A percentile compares a stretch with the other conserved stretches of the same genome.
Evolutionary conservation across 495 filamentous ascomycete genomes (phyloP).

Genomic region (Hamigera avellanea): DNA sequence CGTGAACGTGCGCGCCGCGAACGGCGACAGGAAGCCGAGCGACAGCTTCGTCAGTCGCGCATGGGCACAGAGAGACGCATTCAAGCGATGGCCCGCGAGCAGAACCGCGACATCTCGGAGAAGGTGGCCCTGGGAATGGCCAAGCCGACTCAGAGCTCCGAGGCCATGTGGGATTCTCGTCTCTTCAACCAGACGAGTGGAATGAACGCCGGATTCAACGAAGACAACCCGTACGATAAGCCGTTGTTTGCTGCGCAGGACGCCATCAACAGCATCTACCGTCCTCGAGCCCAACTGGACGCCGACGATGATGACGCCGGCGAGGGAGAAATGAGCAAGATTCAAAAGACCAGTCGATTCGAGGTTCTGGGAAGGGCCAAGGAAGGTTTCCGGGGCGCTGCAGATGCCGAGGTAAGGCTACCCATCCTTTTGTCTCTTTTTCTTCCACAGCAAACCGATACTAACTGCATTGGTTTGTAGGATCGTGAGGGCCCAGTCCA

Average conservation of each 20-base stretch:
- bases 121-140: constrained; percentile 93
- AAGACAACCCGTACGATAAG: constrained; percentile 96
- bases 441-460: constrained; percentile 10
- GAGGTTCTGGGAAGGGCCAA: constrained; percentile 82
- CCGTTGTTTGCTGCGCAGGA: constrained; percentile 95
- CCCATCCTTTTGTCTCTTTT: constrained; percentile 3
- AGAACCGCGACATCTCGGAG: constrained; percentile 94
- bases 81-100: constrained; percentile 86
- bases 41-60: constrained; percentile 81
- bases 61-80: constrained; percentile 91
- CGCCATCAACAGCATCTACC: constrained; percentile 89
- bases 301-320: constrained; percentile 70
- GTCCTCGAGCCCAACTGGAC: constrained; percentile 56
- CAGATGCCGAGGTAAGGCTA: constrained; percentile 64
- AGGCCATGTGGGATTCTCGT: constrained; percentile 93
- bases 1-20: constrained; percentile 70
- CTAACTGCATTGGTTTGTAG: constrained; percentile 22
- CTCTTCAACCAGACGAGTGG: constrained; percentile 91
- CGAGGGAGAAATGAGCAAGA: constrained; percentile 72
- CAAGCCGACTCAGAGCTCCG: constrained; percentile 80
- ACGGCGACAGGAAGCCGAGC: constrained; percentile 67
- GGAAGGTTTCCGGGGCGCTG: constrained; percentile 76
- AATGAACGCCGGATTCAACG: constrained; percentile 86
- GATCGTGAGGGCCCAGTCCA: constrained; percentile 85
- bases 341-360: constrained; percentile 73